Evolutionary conservation across 495 filamentous ascomycete genomes (phyloP), one percentile per base, ranked within the genome.

Genomic region (Oidiodendron maius): DNA sequence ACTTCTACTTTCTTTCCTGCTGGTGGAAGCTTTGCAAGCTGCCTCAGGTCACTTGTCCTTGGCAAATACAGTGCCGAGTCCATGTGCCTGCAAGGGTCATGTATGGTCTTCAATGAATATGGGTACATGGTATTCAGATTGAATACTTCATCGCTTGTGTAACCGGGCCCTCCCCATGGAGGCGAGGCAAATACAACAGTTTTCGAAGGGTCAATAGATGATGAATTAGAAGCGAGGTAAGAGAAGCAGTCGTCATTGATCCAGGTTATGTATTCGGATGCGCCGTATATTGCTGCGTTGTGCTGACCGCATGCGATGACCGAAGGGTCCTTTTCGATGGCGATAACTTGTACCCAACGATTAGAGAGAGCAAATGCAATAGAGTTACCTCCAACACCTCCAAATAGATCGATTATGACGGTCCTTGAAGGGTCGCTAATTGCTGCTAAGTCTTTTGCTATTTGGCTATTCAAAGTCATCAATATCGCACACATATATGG

Each of bases 161-260:
- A 98, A 28, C 77, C 80, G 3, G 89, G 87, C 1, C 93, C 93
- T 50, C 93, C 93, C 93, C 93, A 98, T 0, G 93, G 93, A 26
- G 93, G 93, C 55, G 89, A 95, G 4, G 84, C 86, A 68, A 97
- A 98, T 1, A 96, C 60, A 10, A 86, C 75, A 12, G 53, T 59
- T 44, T 52, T 42, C 4, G 53, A 49, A 4, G 44, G 17, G 32
- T 56, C 28, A 20, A 57, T 56, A 35, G 43, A 21, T n/a, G 51
- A 34, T 16, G 30, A 17, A 17, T 51, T 32, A 2, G 47, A 28
- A 1, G 35, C 16, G 6, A 77, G 58, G 32, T 62, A 72, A 32
- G 65, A 68, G 59, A 98, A 91, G 61, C 81, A 89, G 61, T 97
- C 90, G 10, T 85, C 90, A 40, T 82, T 72, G 32, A 94, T 76